Base-by-base conservation (phyloP, 352 stramenopile genomes). In the Phytopythium sindhum region DNA sequence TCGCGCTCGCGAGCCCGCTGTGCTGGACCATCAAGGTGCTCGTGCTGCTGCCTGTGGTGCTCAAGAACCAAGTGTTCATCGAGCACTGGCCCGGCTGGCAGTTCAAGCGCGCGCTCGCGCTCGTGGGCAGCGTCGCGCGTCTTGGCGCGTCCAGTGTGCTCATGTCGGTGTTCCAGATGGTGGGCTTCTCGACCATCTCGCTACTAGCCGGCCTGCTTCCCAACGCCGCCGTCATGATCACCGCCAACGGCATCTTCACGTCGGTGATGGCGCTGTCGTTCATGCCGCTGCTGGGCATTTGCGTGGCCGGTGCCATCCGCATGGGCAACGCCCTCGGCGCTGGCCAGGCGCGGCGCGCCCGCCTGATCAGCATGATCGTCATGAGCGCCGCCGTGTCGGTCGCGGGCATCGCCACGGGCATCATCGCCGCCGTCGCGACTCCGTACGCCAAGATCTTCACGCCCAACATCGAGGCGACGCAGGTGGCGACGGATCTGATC, bases 81-180 rank as follows among this genome's bases (percentile, higher is more conserved):
- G 67, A 84, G n/a, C 64, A 77, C 12, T 91, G 82, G 82, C 78
- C 79, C 3, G 82, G 78, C 39, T 86, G 75, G 80, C 68, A 81
- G 33, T 74, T 63, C 47, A 66, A 50, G 8, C 65, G 75, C 29
- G 75, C 77, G 4, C 63, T 69, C 59, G 60, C 64, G 21, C 73
- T 84, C 44, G 73, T 85, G 21, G 72, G 72, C 4, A 65, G 70
- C 26, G 75, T 88, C 55, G 77, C 67, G 28, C 68, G 63, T 0
- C 65, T 88, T 1, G 70, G 68, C 14, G 50, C 67, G 14, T 83
- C 75, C 5, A 81, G 76, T 33, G 67, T 90, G 51, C 67, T 80
- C 54, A 86, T 87, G 75, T 70, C 78, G 45, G 66, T 58, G 1
- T 88, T 84, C 65, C 73, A 85, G 33, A 77, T 81, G 39, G 42